These are phyloP conservation scores for Pleurotus salmoneostramineus DNA, from an alignment of 768 basidiomycete genomes.

Conservation along the genomic window DNA sequence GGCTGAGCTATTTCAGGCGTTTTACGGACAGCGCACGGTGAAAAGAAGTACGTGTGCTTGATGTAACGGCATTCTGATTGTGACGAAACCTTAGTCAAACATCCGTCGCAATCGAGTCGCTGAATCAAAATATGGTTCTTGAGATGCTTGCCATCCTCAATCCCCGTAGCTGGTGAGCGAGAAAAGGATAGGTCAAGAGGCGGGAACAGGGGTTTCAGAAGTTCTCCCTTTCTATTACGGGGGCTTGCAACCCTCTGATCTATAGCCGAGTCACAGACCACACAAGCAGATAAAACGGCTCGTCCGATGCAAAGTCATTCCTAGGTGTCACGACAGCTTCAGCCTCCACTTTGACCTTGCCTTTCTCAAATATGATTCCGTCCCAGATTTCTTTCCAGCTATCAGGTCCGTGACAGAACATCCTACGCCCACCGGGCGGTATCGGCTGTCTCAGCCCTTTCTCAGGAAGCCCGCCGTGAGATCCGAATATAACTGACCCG, in stretches of 20 bases:
- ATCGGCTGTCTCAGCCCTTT: constrained; percentile 19
- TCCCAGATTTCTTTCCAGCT: constrained; percentile 33
- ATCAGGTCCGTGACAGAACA: constrained; percentile 34
- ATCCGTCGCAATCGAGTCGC: constrained; percentile 14
- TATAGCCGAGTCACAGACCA: constrained; percentile 10
- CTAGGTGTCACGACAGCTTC: constrained; percentile 14
- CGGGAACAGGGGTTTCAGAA: too few relatives aligned
- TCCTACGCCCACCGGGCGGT: constrained; percentile 2
- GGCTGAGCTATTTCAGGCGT: too few relatives aligned
- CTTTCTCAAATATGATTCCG: constrained; percentile 25
- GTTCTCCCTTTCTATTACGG: too few relatives aligned
- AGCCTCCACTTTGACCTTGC: constrained; percentile 24
- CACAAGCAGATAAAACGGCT: constrained; percentile 11
- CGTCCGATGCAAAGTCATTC: neutral
- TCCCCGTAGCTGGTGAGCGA: too few relatives aligned
- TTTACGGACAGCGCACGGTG: neutral
- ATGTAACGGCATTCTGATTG: neutral
- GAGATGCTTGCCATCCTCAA: too few relatives aligned
- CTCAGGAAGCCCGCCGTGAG: constrained; percentile 27
- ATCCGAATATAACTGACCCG: constrained; percentile 44
- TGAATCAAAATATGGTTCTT: constrained; percentile 5
- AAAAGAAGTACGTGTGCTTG: neutral
- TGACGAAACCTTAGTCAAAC: neutral
- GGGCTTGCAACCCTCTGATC: neutral
- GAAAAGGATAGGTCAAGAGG: too few relatives aligned